Conservation (phyloP, 768 basidiomycete genomes). For the Coprinopsis marcescibilis region DNA sequence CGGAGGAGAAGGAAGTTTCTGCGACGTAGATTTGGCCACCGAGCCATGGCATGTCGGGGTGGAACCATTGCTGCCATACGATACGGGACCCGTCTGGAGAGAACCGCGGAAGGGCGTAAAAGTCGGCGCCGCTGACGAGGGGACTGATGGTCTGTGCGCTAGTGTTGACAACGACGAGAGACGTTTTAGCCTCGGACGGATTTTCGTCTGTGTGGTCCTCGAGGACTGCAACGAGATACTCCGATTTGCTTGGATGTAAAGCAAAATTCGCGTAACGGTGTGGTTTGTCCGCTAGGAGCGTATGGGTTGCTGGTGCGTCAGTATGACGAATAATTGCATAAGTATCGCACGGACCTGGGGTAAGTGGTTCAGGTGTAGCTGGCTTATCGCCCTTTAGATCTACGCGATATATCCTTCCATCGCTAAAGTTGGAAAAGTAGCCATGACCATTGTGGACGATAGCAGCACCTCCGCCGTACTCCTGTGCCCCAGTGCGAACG, state of each 20-base stretch:
- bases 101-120: conserved; percentile 63
- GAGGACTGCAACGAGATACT: conserved; percentile 54
- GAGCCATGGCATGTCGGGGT: conserved; percentile 59
- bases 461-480: conserved; percentile 66
- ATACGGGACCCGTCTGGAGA: conserved; percentile 53
- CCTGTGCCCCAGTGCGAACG: conserved; percentile 56
- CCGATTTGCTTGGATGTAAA: conserved; percentile 45
- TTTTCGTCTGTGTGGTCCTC: conserved; percentile 63
- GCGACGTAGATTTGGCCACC: conserved; percentile 52
- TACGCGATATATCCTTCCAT: conserved; percentile 48
- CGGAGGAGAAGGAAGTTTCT: conserved; percentile 25
- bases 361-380: conserved; percentile 52
- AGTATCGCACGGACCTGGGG: too few relatives aligned
- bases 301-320: conserved; percentile 7
- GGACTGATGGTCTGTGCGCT: conserved; percentile 34
- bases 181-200: conserved; percentile 49
- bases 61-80: conserved; percentile 63
- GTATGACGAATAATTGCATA: conserved; percentile 10
- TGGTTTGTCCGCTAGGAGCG: conserved; percentile 35
- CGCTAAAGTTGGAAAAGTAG: conserved; percentile 54
- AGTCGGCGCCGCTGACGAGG: conserved; percentile 57
- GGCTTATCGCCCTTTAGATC: conserved; percentile 21
- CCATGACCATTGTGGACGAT: conserved; percentile 42
- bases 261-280: conserved; percentile 62
- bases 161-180: conserved; percentile 52